Evolutionary conservation across 495 filamentous ascomycete genomes (phyloP).

Genomic region (Aspergillus biplanus): DNA sequence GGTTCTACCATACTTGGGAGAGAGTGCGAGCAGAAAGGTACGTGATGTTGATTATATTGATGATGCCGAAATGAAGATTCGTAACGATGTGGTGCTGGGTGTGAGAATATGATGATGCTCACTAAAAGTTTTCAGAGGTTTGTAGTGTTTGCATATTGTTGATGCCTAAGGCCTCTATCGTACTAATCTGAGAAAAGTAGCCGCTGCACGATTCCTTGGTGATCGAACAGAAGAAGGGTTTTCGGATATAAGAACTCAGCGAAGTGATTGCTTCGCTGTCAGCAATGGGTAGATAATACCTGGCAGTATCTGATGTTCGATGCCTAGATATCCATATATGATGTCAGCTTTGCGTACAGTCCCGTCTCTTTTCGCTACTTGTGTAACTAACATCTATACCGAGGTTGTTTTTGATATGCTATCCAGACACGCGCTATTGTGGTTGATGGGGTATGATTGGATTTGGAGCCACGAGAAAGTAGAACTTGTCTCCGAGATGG

Average conservation of each 20-base stretch:
- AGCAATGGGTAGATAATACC: neutral
- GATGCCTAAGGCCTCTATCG: neutral
- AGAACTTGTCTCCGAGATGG: too few species aligned
- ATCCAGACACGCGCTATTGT: conserved; percentile 4
- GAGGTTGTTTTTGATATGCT: conserved; percentile 3
- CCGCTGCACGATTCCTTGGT: neutral
- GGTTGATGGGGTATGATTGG: conserved; percentile 1
- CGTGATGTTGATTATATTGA: neutral
- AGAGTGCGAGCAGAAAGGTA: neutral
- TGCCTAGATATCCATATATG: neutral
- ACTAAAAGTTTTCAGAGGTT: neutral
- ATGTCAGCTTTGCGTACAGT: neutral
- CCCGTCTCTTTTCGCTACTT: neutral
- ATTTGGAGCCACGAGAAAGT: too few species aligned
- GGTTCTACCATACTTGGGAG: neutral
- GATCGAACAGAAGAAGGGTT: neutral
- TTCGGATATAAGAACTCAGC: neutral
- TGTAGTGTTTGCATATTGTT: neutral
- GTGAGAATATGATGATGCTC: too few species aligned
- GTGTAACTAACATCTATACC: neutral
- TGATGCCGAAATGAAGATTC: conserved; percentile 1
- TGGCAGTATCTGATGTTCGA: neutral
- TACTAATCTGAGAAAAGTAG: neutral
- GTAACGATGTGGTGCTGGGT: neutral
- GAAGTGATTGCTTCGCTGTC: neutral